Evolutionary conservation across 202 grass and related monocot genomes (phyloP).

Genomic region (Eragrostis tef): DNA sequence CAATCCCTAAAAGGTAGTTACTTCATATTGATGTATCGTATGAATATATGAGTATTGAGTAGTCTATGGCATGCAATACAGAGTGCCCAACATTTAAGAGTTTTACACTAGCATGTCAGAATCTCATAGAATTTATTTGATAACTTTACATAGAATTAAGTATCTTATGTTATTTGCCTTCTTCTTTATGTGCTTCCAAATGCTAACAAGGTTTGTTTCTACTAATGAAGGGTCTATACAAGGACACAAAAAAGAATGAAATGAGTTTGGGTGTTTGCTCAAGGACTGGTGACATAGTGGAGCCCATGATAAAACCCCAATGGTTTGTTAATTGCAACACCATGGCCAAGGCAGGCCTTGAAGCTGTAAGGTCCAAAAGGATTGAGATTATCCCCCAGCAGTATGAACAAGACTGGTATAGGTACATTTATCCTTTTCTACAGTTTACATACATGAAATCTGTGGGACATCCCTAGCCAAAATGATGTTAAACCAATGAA

Average conservation of each 20-base stretch:
- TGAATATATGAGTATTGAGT: background rate
- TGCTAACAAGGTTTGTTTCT: slow-evolving; percentile 43
- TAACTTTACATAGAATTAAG: no score
- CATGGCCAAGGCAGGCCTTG: slow-evolving; percentile 80
- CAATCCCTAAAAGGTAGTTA: slow-evolving; percentile 13
- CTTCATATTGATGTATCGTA: background rate
- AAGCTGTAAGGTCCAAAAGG: slow-evolving; percentile 78
- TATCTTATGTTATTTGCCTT: no score
- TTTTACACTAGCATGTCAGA: no score
- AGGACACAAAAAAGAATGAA: slow-evolving; percentile 89
- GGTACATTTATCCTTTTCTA: slow-evolving; percentile 50
- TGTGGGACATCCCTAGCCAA: no score
- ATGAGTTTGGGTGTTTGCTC: slow-evolving; percentile 94
- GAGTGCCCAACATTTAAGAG: no score
- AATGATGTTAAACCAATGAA: no score
- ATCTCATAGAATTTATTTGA: no score
- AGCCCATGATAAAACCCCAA: slow-evolving; percentile 88
- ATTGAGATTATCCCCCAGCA: slow-evolving; percentile 95
- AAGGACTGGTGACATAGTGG: slow-evolving; percentile 84
- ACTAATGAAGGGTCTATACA: slow-evolving; percentile 68
- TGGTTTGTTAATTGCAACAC: slow-evolving; percentile 87
- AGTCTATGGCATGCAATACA: no score
- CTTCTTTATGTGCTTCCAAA: background rate
- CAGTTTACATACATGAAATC: no score
- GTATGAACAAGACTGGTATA: slow-evolving; percentile 92